These are phyloP conservation scores for Phanerochaete carnosa DNA, from an alignment of 768 basidiomycete species.

Conservation along the genomic window DNA sequence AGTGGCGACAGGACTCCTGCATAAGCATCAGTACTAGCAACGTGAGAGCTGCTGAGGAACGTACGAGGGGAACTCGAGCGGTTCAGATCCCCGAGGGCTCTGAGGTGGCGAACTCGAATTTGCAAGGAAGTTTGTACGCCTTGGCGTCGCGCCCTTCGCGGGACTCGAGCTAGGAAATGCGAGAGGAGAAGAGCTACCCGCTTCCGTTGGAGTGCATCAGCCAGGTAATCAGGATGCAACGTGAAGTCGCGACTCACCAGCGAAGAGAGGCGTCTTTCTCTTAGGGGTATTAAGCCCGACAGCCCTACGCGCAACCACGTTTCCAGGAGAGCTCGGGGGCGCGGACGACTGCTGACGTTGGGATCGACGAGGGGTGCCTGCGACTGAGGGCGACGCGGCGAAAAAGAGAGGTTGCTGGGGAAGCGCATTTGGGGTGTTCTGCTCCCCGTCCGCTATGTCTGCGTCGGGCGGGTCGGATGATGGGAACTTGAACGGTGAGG, in stretches of 20 bases:
- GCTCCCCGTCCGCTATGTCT: slow-evolving; percentile 24
- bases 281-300: slow-evolving; percentile 26
- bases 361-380: slow-evolving; percentile 22
- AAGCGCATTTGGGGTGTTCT: slow-evolving; percentile 25
- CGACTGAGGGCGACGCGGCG: slow-evolving; percentile 25
- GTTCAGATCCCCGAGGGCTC: slow-evolving; percentile 46
- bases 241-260: slow-evolving; percentile 16
- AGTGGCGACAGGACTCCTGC: slow-evolving; percentile 56
- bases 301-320: slow-evolving; percentile 26
- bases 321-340: slow-evolving; percentile 13
- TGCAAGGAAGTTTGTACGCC: neutral
- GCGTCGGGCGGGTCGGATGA: slow-evolving; percentile 27
- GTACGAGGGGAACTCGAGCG: slow-evolving; percentile 69
- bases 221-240: neutral
- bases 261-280: slow-evolving; percentile 23
- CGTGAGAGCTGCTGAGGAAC: slow-evolving; percentile 19
- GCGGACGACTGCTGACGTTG: slow-evolving; percentile 6
- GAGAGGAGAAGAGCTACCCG: slow-evolving; percentile 50
- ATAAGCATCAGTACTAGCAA: neutral
- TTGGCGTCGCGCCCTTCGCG: slow-evolving; percentile 31
- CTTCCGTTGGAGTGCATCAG: neutral
- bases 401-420: slow-evolving; percentile 28
- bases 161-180: slow-evolving; percentile 65
- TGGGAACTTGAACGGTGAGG: slow-evolving; percentile 27
- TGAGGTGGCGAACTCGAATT: slow-evolving; percentile 19